phyloP scores from a whole-genome alignment of 495 filamentous ascomycete genomes.

The Aspergillus heteromorphus region DNA sequence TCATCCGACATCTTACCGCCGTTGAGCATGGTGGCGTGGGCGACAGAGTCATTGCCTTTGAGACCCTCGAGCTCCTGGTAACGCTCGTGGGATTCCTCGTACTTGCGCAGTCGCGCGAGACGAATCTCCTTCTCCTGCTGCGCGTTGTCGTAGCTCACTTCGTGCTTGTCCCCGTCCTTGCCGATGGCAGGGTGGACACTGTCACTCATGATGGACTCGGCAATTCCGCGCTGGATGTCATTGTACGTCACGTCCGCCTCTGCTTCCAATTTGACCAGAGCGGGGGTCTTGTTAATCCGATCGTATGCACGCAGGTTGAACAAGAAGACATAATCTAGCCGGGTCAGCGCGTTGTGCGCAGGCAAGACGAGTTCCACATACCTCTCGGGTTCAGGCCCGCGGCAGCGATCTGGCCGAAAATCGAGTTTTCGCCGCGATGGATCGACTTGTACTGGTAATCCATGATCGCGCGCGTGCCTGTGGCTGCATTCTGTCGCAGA shows the following conservation, averaged over 20 bases:
- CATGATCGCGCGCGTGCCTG: conserved; percentile 91
- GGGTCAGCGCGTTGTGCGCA: conserved; percentile 1
- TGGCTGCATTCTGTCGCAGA: conserved; percentile 72
- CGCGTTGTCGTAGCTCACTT: conserved; percentile 32
- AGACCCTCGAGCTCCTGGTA: conserved; percentile 29
- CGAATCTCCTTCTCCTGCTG: conserved; percentile 34
- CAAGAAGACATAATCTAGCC: conserved; percentile 68
- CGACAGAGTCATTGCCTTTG: conserved; percentile 61
- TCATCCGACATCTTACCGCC: conserved; percentile 62
- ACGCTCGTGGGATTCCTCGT: conserved; percentile 52
- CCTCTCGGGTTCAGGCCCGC: conserved; percentile 70
- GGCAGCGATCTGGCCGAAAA: conserved; percentile 70
- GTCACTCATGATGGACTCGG: conserved; percentile 77
- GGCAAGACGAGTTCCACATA: conserved; percentile 13
- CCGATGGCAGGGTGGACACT: conserved; percentile 58
- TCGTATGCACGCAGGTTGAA: conserved; percentile 92
- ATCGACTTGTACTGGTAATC: conserved; percentile 98
- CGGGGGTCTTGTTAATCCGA: conserved; percentile 74
- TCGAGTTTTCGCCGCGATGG: conserved; percentile 82
- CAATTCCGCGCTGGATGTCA: conserved; percentile 78
- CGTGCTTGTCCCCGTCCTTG: conserved; percentile 42
- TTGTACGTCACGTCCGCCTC: conserved; percentile 76
- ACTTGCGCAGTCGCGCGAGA: conserved; percentile 54
- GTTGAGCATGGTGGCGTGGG: conserved; percentile 74
- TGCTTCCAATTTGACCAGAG: conserved; percentile 64